Evolutionary conservation across 768 basidiomycete genomes (phyloP), one percentile per base, ranked within the genome.

Genomic region (Lactifluus subvellereus): DNA sequence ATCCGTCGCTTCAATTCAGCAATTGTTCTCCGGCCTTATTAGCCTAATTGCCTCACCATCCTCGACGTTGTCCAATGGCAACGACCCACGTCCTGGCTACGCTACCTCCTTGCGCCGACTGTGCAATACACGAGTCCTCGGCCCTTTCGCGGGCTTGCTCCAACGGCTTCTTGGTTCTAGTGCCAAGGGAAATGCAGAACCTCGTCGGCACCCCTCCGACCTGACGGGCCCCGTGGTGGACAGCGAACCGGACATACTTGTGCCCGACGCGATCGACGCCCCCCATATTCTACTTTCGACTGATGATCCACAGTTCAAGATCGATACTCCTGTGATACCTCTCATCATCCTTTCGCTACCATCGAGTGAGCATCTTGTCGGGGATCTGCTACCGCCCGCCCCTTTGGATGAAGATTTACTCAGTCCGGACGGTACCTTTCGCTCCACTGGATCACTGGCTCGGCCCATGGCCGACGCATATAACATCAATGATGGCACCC

Each of bases 341-440:
- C 53, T 64, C 33, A 60, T 64, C 47, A 55, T 64, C 35, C 58
- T 60, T 38, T 64, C 62, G 11, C 30, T 60, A 32, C 58, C 62
- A 1, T 60, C 62, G 10, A 59, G 16, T 38, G 62, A 59, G 16
- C 32, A 59, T 51, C 40, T 60, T 33, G 16, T 20, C 13, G 53
- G 6, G 11, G 47, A 64, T 1, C 6, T 18, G 7, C 37, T 22
- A 18, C 62, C 13, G 4, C 9, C 48, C 20, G 27, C 30, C 52
- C 33, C 53, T n/a, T 3, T 51, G 33, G 33, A 64, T 6, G 58
- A 64, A 14, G 27, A 55, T 56, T 18, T 64, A 4, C 62, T 64
- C 20, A 50, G 49, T 33, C 62, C 62, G 20, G 53, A 64, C 11
- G 62, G 62, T 27, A 60, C 62, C 33, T 64, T 60, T 20, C 58